Conservation (phyloP, 2,329 filamentous ascomycete species). For the Phyllosticta citrichinensis region DNA sequence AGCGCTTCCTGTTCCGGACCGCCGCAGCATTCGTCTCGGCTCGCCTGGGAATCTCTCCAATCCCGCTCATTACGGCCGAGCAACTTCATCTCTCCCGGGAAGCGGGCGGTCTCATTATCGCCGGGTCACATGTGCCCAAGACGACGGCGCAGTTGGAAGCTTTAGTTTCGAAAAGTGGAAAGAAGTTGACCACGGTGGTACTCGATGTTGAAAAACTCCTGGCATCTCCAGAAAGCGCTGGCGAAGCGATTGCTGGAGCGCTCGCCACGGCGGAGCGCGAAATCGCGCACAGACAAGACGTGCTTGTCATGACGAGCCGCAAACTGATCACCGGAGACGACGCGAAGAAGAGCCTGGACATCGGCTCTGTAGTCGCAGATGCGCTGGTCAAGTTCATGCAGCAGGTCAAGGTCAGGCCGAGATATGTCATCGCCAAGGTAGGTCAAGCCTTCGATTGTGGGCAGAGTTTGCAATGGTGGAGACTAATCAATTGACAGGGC, state of each 20-base stretch:
- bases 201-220: slow-evolving; percentile 42
- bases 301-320: slow-evolving; percentile 50
- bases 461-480: not conserved
- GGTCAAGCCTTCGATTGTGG: not conserved
- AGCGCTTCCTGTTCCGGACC: slow-evolving; percentile 37
- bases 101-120: slow-evolving; percentile 69
- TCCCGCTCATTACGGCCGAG: slow-evolving; percentile 39
- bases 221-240: slow-evolving; percentile 24
- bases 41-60: slow-evolving; percentile 42
- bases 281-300: slow-evolving; percentile 40
- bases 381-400: slow-evolving; percentile 43
- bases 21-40: slow-evolving; percentile 41
- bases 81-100: slow-evolving; percentile 42
- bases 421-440: slow-evolving; percentile 47
- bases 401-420: slow-evolving; percentile 37
- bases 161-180: slow-evolving; percentile 30
- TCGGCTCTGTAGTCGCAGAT: slow-evolving; percentile 43
- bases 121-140: slow-evolving; percentile 64
- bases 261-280: slow-evolving; percentile 19
- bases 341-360: slow-evolving; percentile 42
- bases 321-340: slow-evolving; percentile 41
- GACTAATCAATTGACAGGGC: slow-evolving; percentile 26
- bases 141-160: slow-evolving; percentile 45
- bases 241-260: slow-evolving; percentile 27
- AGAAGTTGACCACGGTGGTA: slow-evolving; percentile 36